Evolutionary conservation across 768 basidiomycete genomes (phyloP).

Genomic region (Pulveroboletus sp.): DNA sequence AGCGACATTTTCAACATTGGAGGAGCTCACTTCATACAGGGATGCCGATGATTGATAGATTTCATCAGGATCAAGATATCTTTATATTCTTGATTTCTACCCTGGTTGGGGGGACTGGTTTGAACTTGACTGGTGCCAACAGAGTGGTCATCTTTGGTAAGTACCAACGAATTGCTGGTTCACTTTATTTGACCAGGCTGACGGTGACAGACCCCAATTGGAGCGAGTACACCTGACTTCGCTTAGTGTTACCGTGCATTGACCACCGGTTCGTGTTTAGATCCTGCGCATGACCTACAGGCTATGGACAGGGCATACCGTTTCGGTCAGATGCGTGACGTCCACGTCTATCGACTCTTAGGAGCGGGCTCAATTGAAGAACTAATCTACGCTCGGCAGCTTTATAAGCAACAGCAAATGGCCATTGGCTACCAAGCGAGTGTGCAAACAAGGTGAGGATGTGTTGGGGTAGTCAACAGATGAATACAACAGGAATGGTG

Average conservation of each 20-base stretch:
- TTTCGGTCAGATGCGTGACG: slow-evolving; percentile 83
- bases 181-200: neutral
- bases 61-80: slow-evolving; percentile 66
- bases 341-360: slow-evolving; percentile 76
- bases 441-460: slow-evolving; percentile 64
- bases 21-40: slow-evolving; percentile 38
- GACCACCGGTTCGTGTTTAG: slow-evolving; percentile 37
- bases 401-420: slow-evolving; percentile 94
- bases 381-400: slow-evolving; percentile 80
- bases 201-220: slow-evolving; percentile 74
- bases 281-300: slow-evolving; percentile 93
- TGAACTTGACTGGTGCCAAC: slow-evolving; percentile 90
- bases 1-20: neutral
- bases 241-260: neutral
- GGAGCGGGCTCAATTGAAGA: slow-evolving; percentile 88
- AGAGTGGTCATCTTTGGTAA: slow-evolving; percentile 88
- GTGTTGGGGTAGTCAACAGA: neutral
- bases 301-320: slow-evolving; percentile 86
- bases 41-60: slow-evolving; percentile 82
- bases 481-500: neutral
- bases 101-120: slow-evolving; percentile 84
- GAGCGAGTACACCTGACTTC: slow-evolving; percentile 57
- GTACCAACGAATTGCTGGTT: slow-evolving; percentile 16
- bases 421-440: slow-evolving; percentile 84
- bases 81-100: slow-evolving; percentile 89